phyloP scores from a whole-genome alignment of 805 yeast genomes.

The Suhomyces emberorum region DNA sequence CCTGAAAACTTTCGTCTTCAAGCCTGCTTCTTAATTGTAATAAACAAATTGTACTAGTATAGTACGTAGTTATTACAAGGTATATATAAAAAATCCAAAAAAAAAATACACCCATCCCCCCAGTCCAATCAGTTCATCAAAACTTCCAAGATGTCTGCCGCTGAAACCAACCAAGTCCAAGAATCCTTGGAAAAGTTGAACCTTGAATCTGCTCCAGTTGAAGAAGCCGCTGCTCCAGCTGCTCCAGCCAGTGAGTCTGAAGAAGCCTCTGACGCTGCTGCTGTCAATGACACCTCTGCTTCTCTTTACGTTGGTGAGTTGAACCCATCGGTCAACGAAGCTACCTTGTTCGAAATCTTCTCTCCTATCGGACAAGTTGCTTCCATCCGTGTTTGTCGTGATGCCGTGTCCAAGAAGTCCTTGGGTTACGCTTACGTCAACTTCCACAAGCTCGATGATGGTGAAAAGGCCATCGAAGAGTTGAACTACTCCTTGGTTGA shows the following conservation, averaged over 20 bases:
- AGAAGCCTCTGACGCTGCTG: conserved; percentile 31
- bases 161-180: conserved; percentile 44
- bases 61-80: conserved; percentile 1
- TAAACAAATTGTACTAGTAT: neutral
- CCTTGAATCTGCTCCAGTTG: conserved; percentile 25
- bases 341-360: conserved; percentile 89
- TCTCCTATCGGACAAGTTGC: conserved; percentile 93
- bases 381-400: conserved; percentile 98
- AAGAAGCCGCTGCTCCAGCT: conserved; percentile 21
- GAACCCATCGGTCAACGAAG: conserved; percentile 89
- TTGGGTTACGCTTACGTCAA: conserved; percentile 98
- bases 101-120: conserved; percentile 7
- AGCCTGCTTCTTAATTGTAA: neutral
- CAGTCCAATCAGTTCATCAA: conserved; percentile 1
- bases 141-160: conserved; percentile 27
- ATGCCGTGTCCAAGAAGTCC: conserved; percentile 93
- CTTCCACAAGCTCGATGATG: conserved; percentile 85
- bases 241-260: conserved; percentile 25
- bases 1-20: neutral
- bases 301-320: conserved; percentile 97
- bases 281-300: conserved; percentile 61
- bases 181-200: conserved; percentile 48
- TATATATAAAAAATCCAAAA: conserved; percentile 10
- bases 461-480: conserved; percentile 90
- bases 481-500: conserved; percentile 91